Conservation (phyloP, 805 yeast species). For the Barnettozyma wickerhamii region DNA sequence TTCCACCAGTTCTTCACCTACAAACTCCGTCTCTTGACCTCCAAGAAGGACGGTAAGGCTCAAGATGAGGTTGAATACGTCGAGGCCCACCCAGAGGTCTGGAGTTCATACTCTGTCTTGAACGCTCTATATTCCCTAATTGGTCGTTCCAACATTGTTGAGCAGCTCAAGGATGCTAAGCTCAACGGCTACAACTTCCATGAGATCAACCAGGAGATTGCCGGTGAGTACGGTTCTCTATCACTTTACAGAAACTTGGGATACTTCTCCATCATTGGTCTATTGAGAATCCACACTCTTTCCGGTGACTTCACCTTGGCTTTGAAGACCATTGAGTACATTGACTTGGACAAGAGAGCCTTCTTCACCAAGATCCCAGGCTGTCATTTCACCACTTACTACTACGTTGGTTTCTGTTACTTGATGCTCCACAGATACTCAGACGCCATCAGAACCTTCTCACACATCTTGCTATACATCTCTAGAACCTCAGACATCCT, state of each 20-base stretch:
- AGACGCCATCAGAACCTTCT: constrained; percentile 45
- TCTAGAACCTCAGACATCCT: constrained; percentile 41
- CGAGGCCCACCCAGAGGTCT: constrained; percentile 35
- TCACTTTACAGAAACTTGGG: constrained; percentile 43
- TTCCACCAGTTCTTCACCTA: constrained; percentile 41
- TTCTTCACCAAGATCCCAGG: constrained; percentile 43
- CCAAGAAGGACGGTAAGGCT: constrained; percentile 25
- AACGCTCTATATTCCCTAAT: constrained; percentile 45
- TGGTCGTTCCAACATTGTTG: constrained; percentile 36
- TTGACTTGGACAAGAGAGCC: constrained; percentile 44
- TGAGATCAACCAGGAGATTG: constrained; percentile 24
- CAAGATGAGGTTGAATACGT: constrained; percentile 33
- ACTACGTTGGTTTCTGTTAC: constrained; percentile 48
- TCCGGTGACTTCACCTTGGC: constrained; percentile 48
- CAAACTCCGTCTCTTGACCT: constrained; percentile 33
- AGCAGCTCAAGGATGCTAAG: constrained; percentile 33
- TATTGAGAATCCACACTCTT: constrained; percentile 44
- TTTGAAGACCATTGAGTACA: constrained; percentile 42
- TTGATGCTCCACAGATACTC: constrained; percentile 46
- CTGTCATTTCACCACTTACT: constrained; percentile 47
- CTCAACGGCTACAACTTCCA: constrained; percentile 8
- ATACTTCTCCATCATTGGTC: constrained; percentile 44
- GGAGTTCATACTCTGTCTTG: constrained; percentile 44
- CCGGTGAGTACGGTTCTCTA: constrained; percentile 41
- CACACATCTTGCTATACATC: constrained; percentile 42